phyloP scores from a whole-genome alignment of 345 rosid genomes.

The Nephelium lappaceum region DNA sequence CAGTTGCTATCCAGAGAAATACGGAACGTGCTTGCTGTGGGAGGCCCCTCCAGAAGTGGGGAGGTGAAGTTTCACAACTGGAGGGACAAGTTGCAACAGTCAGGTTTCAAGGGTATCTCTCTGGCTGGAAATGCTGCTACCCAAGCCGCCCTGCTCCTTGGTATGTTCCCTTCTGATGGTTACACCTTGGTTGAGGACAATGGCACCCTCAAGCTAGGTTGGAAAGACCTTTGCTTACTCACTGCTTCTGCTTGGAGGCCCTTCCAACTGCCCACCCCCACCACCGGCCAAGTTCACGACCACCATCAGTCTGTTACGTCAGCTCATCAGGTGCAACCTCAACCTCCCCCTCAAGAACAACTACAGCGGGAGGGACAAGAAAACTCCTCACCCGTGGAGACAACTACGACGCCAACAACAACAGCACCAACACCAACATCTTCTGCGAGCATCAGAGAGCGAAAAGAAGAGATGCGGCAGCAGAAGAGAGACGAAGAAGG shows the following conservation, averaged over 20 bases:
- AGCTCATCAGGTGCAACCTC: slow-evolving; percentile 33
- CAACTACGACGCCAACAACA: slow-evolving; percentile 28
- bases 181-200: slow-evolving; percentile 94
- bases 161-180: slow-evolving; percentile 96
- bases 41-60: slow-evolving; percentile 80
- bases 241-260: slow-evolving; percentile 99
- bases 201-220: slow-evolving; percentile 92
- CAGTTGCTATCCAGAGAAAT: slow-evolving; percentile 91
- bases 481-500: slow-evolving; percentile 91
- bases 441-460: slow-evolving; percentile 41
- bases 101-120: slow-evolving; percentile 83
- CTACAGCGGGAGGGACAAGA: slow-evolving; percentile 37
- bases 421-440: slow-evolving; percentile 29
- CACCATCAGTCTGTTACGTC: slow-evolving; percentile 36
- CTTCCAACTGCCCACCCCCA: slow-evolving; percentile 24
- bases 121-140: slow-evolving; percentile 91
- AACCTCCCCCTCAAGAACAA: slow-evolving; percentile 28
- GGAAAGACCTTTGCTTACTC: slow-evolving; percentile 98
- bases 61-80: slow-evolving; percentile 83
- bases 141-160: slow-evolving; percentile 83
- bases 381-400: slow-evolving; percentile 56
- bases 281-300: slow-evolving; percentile 19
- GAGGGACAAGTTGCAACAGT: slow-evolving; percentile 89
- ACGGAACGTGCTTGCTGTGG: slow-evolving; percentile 78
- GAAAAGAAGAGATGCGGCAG: slow-evolving; percentile 74